Conservation (phyloP, 345 rosid genomes). For the Rubroshorea leprosula region DNA sequence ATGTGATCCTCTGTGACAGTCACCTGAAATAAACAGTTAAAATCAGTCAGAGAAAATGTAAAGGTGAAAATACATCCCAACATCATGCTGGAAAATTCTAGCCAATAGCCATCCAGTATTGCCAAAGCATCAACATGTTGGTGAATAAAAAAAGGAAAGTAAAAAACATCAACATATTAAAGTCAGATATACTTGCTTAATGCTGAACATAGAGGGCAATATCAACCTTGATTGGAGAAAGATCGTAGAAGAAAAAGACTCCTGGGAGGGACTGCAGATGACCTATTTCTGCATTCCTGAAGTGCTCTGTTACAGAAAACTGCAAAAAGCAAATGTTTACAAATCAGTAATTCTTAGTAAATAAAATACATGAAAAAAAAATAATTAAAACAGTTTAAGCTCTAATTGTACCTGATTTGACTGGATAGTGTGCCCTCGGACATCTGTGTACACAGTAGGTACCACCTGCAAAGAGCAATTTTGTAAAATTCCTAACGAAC, state of each 20-base stretch:
- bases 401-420: constrained; percentile 62
- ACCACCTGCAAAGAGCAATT: constrained; percentile 56
- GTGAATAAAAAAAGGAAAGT: neutral
- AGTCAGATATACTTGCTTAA: neutral
- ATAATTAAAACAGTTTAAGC: neutral
- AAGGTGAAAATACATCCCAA: neutral
- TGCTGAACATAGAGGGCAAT: neutral
- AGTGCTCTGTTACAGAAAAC: constrained; percentile 92
- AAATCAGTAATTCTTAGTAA: constrained; percentile 12
- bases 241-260: constrained; percentile 86
- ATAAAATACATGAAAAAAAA: constrained; percentile 4
- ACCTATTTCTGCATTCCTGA: constrained; percentile 46
- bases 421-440: constrained; percentile 47
- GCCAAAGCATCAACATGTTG: neutral
- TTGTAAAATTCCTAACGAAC: neutral
- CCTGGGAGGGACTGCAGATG: constrained; percentile 47
- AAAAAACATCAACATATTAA: too few species aligned
- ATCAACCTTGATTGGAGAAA: constrained; percentile 83
- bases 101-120: too few species aligned
- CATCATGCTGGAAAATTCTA: neutral
- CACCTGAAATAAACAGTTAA: constrained; percentile 42
- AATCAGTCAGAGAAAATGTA: neutral
- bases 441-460: constrained; percentile 75
- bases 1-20: constrained; percentile 66
- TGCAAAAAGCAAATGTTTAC: constrained; percentile 18